phyloP scores from a whole-genome alignment of 2,329 filamentous ascomycete genomes.

The Parastagonospora avenae region DNA sequence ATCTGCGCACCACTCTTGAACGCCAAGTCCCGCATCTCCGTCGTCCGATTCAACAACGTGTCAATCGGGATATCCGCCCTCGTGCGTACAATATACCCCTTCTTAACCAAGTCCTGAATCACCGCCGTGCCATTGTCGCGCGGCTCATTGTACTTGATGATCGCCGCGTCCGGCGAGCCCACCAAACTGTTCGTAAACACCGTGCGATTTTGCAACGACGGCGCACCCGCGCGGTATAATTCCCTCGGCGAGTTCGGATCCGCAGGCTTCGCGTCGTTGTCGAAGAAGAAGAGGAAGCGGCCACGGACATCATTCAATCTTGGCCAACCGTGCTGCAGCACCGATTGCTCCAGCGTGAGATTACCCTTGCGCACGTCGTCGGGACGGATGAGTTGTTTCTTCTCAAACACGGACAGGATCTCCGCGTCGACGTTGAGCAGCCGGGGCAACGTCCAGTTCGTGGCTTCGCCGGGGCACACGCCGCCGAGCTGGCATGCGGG shows the following conservation, averaged over 20 bases:
- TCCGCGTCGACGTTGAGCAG: slow-evolving; percentile 55
- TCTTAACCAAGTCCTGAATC: slow-evolving; percentile 53
- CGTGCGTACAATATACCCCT: slow-evolving; percentile 58
- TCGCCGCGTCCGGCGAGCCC: slow-evolving; percentile 53
- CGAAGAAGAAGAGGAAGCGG: slow-evolving; percentile 58
- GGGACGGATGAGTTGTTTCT: slow-evolving; percentile 52
- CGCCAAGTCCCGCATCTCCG: slow-evolving; percentile 51
- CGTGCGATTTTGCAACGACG: slow-evolving; percentile 50
- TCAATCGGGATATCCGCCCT: slow-evolving; percentile 54
- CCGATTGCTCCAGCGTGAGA: slow-evolving; percentile 53
- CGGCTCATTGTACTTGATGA: slow-evolving; percentile 58
- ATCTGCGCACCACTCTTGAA: slow-evolving; percentile 57
- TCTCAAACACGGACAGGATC: slow-evolving; percentile 52
- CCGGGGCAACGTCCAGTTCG: slow-evolving; percentile 51
- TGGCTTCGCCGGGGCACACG: slow-evolving; percentile 47
- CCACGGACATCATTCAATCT: slow-evolving; percentile 52
- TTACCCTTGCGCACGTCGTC: slow-evolving; percentile 52
- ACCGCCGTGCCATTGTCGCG: slow-evolving; percentile 41
- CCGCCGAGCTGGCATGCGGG: slow-evolving; percentile 40
- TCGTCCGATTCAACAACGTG: slow-evolving; percentile 50
- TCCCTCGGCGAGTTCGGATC: slow-evolving; percentile 39
- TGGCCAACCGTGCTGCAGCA: slow-evolving; percentile 57
- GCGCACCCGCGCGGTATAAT: slow-evolving; percentile 47
- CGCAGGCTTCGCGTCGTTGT: slow-evolving; percentile 51
- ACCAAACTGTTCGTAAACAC: slow-evolving; percentile 57